Conservation (phyloP, 1,139 yeast species). For the Hanseniaspora sp. region DNA sequence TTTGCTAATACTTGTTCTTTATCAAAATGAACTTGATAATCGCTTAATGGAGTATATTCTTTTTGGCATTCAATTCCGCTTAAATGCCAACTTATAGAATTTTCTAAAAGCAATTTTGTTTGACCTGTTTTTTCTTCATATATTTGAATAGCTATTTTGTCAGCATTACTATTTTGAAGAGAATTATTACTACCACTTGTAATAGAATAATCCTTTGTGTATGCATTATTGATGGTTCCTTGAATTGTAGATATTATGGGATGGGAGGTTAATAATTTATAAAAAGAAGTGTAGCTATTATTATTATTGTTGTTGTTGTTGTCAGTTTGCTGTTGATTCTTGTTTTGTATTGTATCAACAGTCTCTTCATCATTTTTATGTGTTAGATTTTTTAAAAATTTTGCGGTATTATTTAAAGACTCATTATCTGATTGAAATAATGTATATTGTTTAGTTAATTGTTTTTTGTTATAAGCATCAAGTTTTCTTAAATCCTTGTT, state of each 20-base stretch:
- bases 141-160: background rate
- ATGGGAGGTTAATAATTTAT: background rate
- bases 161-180: background rate
- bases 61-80: background rate
- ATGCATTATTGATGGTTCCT: slow-evolving; percentile 1
- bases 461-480: background rate
- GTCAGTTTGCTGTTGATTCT: background rate
- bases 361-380: background rate
- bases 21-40: background rate
- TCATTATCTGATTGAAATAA: background rate
- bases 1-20: background rate
- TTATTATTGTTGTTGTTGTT: background rate
- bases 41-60: background rate
- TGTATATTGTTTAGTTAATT: background rate
- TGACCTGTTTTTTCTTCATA: background rate
- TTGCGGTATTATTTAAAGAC: background rate
- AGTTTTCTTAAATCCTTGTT: background rate
- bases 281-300: background rate
- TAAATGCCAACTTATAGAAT: background rate
- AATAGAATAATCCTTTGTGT: background rate
- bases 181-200: background rate
- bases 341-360: background rate
- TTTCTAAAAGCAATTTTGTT: background rate
- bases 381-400: background rate
- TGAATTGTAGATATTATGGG: slow-evolving; percentile 2